Evolutionary conservation across 1,139 yeast species (phyloP).

Genomic region (Hyphopichia fennica): DNA sequence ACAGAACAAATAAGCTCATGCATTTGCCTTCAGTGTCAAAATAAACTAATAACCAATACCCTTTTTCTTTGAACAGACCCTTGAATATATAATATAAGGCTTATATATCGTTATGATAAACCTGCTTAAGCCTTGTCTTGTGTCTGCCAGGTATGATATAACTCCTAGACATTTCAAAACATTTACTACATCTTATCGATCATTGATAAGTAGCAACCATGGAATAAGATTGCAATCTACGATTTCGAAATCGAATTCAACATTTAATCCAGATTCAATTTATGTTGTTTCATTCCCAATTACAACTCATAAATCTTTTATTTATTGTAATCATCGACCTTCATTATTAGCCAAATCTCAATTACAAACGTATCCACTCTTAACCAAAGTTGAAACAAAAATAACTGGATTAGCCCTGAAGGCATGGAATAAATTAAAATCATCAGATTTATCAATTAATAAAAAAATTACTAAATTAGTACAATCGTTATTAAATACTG

Average conservation of each 20-base stretch:
- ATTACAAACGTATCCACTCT: slow-evolving; percentile 27
- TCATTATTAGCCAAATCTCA: slow-evolving; percentile 26
- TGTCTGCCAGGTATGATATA: background rate
- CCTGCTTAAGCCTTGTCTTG: too few relatives aligned
- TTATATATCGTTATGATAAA: too few relatives aligned
- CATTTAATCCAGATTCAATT: slow-evolving; percentile 26
- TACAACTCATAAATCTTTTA: slow-evolving; percentile 53
- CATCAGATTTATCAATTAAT: slow-evolving; percentile 40
- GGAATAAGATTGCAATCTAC: slow-evolving; percentile 3
- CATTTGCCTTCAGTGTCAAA: too few relatives aligned
- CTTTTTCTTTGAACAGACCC: too few relatives aligned
- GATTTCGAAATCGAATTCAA: background rate
- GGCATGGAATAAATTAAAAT: slow-evolving; percentile 47
- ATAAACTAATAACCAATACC: too few relatives aligned
- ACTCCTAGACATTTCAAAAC: too few relatives aligned
- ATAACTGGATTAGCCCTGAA: slow-evolving; percentile 36
- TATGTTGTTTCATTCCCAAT: slow-evolving; percentile 61
- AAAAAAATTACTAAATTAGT: slow-evolving; percentile 36
- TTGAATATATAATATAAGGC: too few relatives aligned
- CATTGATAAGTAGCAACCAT: background rate
- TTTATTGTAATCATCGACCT: slow-evolving; percentile 60
- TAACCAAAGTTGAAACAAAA: slow-evolving; percentile 40
- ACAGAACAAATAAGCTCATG: too few relatives aligned
- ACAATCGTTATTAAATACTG: slow-evolving; percentile 36
- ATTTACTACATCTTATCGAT: too few relatives aligned